Base-by-base conservation (phyloP, 371 early-diverging fungal species). In the Rhizomucor miehei region DNA sequence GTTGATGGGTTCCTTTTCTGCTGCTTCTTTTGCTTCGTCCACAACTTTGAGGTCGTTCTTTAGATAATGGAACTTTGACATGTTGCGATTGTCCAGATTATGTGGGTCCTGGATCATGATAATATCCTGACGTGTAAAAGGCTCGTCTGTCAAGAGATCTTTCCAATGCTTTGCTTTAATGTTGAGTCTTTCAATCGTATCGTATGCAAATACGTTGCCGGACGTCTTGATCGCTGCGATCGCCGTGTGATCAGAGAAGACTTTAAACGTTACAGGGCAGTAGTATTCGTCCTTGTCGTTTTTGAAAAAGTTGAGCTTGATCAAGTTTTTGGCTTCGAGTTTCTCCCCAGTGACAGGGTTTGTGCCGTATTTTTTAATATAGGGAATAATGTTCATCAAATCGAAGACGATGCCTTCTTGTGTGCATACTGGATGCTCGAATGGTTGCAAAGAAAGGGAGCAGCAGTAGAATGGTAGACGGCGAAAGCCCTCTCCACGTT, bases 201-300 rank as follows among this genome's bases (percentile, higher is more conserved):
- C 92, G 59, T 78, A 92, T 2, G 91, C 81, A 73, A 86, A 97
- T 1, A 97, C 97, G 46, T 96, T 88, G 48, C 97, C 97, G 6
- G 91, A 85, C 1, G 89, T 75, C 47, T 79, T 84, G 66, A 94
- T 87, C 36, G 94, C 94, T 1, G 92, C 96, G 57, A 97, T 96
- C 41, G 92, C 90, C 0, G 95, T 88, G 63, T 89, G 83, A 51
- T 91, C 91, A 20, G 85, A 86, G 63, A 98, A 92, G 8, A 84
- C 88, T 59, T 91, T 89, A 57, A 86, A 89, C 1, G 97, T 91
- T 48, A 96, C 87, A 6, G 98, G 97, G 64, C 94, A 94, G 48
- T 89, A 82, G 48, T 84, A 92, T 46, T 89, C 87, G 16, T 88
- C 92, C 46, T 88, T 81, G 24, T 87, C 79, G 54, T 92, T 92